These are phyloP conservation scores for Pichia sporocuriosa DNA, from an alignment of 805 yeast genomes.

Conservation along the genomic window DNA sequence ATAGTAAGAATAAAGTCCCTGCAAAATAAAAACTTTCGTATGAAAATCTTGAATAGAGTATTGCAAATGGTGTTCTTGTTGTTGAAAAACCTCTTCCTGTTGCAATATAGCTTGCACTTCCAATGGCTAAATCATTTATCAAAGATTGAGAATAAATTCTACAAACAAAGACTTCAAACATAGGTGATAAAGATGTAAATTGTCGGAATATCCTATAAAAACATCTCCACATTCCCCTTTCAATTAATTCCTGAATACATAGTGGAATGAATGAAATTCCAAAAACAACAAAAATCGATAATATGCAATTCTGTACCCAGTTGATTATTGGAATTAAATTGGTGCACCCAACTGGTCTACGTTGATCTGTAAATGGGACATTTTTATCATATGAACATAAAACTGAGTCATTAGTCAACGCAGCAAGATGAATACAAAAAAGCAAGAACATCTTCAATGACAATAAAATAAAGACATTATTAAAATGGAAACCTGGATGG, in stretches of 20 bases:
- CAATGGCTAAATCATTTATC: constrained; percentile 69
- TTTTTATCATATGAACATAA: constrained; percentile 60
- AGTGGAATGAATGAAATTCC: constrained; percentile 87
- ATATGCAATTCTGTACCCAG: constrained; percentile 84
- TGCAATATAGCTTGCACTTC: constrained; percentile 87
- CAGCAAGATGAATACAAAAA: constrained; percentile 70
- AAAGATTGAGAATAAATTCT: constrained; percentile 83
- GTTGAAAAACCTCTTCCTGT: constrained; percentile 95
- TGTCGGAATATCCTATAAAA: constrained; percentile 64
- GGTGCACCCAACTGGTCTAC: constrained; percentile 77
- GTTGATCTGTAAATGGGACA: constrained; percentile 66
- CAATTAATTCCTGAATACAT: constrained; percentile 79
- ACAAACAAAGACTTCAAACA: constrained; percentile 93
- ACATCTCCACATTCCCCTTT: constrained; percentile 78
- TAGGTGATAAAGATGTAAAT: constrained; percentile 74
- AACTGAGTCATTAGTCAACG: constrained; percentile 67
- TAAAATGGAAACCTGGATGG: constrained; percentile 93
- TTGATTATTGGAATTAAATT: constrained; percentile 77
- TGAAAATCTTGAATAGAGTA: constrained; percentile 71
- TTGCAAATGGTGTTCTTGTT: constrained; percentile 64
- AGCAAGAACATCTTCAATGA: constrained; percentile 86
- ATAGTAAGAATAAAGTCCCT: constrained; percentile 55
- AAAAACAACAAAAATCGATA: constrained; percentile 87
- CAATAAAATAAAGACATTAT: constrained; percentile 78
- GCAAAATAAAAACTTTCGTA: constrained; percentile 75